phyloP scores from a whole-genome alignment of 1,139 yeast genomes.

The Yamadazyma conglobata region DNA sequence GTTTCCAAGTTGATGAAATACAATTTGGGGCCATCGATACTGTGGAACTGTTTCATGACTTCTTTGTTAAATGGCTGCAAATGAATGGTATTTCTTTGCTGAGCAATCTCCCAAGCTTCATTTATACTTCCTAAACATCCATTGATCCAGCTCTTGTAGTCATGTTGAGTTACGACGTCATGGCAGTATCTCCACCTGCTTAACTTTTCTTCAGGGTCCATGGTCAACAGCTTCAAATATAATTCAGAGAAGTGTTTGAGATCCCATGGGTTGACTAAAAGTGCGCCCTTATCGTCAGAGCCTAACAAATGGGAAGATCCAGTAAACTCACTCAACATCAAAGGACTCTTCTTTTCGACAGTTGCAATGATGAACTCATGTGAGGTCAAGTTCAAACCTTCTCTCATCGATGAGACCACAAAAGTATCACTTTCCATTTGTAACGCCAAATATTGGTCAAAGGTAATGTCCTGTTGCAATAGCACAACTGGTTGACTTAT shows the following conservation, averaged over 20 bases:
- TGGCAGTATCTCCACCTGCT: constrained; percentile 62
- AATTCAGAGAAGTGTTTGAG: constrained; percentile 58
- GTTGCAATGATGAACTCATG: constrained; percentile 90
- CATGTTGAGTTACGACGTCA: constrained; percentile 58
- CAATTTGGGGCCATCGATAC: constrained; percentile 41
- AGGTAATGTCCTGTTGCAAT: constrained; percentile 83
- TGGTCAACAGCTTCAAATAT: constrained; percentile 59
- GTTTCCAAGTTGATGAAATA: constrained; percentile 56
- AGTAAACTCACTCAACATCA: constrained; percentile 86
- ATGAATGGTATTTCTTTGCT: constrained; percentile 23
- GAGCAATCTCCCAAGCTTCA: constrained; percentile 62
- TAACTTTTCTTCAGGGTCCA: constrained; percentile 56
- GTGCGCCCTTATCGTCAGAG: constrained; percentile 55
- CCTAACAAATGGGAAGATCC: constrained; percentile 81
- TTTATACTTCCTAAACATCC: constrained; percentile 55
- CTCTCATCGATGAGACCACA: constrained; percentile 87
- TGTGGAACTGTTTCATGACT: constrained; percentile 38
- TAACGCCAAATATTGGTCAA: constrained; percentile 84
- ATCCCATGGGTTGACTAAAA: constrained; percentile 92
- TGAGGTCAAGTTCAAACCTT: constrained; percentile 94
- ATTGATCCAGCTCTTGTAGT: constrained; percentile 73
- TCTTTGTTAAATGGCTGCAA: constrained; percentile 25
- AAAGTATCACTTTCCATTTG: constrained; percentile 83
- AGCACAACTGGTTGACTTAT: constrained; percentile 82
- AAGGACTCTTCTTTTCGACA: constrained; percentile 68